Percentiles rank a stretch among this genome's conserved stretches.
phyloP scores from a whole-genome alignment of 2,329 filamentous ascomycete species.

The Didymella glomerata region DNA sequence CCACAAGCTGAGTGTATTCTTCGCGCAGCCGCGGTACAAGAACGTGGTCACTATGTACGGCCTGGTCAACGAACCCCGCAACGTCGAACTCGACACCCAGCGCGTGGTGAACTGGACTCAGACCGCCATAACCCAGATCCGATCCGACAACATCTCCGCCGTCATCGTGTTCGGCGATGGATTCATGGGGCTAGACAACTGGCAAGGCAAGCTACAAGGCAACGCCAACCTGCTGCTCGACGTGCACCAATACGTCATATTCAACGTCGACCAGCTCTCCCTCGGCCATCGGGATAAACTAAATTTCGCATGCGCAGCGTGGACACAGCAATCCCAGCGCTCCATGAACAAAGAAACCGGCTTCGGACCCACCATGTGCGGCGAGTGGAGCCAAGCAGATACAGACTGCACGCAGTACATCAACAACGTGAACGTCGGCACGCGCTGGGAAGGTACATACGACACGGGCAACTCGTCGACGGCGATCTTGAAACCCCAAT shows the following conservation, averaged over 20 bases:
- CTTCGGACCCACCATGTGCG: slow-evolving; percentile 92
- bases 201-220: slow-evolving; percentile 81
- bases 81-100: slow-evolving; percentile 70
- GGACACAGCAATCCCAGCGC: slow-evolving; percentile 78
- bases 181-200: slow-evolving; percentile 89
- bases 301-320: slow-evolving; percentile 84
- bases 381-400: slow-evolving; percentile 97
- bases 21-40: slow-evolving; percentile 89
- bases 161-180: slow-evolving; percentile 91
- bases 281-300: slow-evolving; percentile 85
- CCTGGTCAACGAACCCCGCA: slow-evolving; percentile 91
- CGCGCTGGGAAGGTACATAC: slow-evolving; percentile 90
- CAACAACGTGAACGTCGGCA: slow-evolving; percentile 89
- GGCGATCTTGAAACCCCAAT: slow-evolving; percentile 74
- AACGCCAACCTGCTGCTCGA: slow-evolving; percentile 84
- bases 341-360: slow-evolving; percentile 78
- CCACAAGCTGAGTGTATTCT: slow-evolving; percentile 86
- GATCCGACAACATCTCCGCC: slow-evolving; percentile 75
- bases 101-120: slow-evolving; percentile 82
- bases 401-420: slow-evolving; percentile 89
- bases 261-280: slow-evolving; percentile 87
- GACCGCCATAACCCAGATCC: slow-evolving; percentile 75
- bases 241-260: slow-evolving; percentile 98
- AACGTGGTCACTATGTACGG: slow-evolving; percentile 94
- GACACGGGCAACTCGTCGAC: slow-evolving; percentile 70